Evolutionary conservation across 148 eudicot species (phyloP), one percentile per base, ranked within the genome.

Genomic region (Nyssa sinensis): DNA sequence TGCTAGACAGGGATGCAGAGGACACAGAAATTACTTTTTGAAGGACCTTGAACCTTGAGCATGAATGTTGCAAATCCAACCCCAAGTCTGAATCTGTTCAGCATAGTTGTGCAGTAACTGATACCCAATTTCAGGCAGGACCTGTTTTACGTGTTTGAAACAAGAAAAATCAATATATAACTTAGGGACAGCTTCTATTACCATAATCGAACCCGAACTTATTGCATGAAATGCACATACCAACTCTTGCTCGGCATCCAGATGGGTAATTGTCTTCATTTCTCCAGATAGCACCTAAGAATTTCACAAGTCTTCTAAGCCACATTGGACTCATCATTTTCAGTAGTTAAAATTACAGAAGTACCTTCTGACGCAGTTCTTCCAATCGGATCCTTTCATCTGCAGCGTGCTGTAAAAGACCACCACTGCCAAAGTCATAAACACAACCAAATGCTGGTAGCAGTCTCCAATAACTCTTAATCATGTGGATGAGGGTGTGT

Each of bases 331-430:
- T 61, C 39, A 61, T 28, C 41, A 62, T 49, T 44, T 35, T 74
- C 65, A 44, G 25, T 33, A 77, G 32, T 66, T 72, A 5, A n/a
- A 44, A 74, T n/a, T 25, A 34, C 9, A 16, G 19, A 37, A 51
- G 28, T 86, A 95, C 99, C 99, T 93, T 91, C 23, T 81, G 73
- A 64, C 94, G 96, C 79, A 95, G 80, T 66, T 92, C 99, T 85
- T 95, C 99, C 77, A 95, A 84, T 74, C 90, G 90, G 66, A 95
- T 93, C 82, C 99, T 86, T 82, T 95, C 99, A 82, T 95, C 99
- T 24, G 99, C 99, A 74, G 99, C 99, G 83, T 95, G 99, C 99
- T 95, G 93, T 31, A 80, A 80, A 77, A 64, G 72, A 78, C 51
- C 35, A 10, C n/a, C 69, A 71, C 59, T 16, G 28, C 21, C 78